Evolutionary conservation across 1,139 yeast species (phyloP), one percentile per base, ranked within the genome.

Genomic region (Sugiyamaella japonica): DNA sequence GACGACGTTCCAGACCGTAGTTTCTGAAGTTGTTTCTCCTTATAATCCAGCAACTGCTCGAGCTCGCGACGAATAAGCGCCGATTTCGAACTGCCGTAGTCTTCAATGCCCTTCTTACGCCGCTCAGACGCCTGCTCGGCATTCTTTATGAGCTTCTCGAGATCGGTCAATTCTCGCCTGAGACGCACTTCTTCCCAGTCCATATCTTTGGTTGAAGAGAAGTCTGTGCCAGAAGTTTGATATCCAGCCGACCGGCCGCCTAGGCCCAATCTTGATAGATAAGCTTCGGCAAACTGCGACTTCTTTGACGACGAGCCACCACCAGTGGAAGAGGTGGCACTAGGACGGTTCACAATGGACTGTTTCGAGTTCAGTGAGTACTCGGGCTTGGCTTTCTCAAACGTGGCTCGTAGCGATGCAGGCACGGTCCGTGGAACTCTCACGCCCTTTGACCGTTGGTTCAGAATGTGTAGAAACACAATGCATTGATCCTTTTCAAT

Each of bases 341-440:
- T 43, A 8, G 57, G 53, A 47, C 59, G 49, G 54, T 58, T 57
- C 42, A 77, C 68, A 43, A 76, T 73, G 0, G 80, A 78, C 66
- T 80, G 82, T 59, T 73, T 72, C 23, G 83, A 77, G 56, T 74
- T 77, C 50, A 89, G 67, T 64, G 86, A 86, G 70, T 88, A 91
- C 59, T 83, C 85, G 7, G 96, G 96, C 39, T 80, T 80, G 62
- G 88, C 90, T 72, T 90, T 90, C 40, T 89, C 86, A 70, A 91
- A 91, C 0, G 97, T 88, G 3, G 97, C 97, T 53, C 96, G 80
- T 61, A 95, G 76, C 7, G 95, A 83, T 1, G 93, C 88, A n/a
- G 99, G 99, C 4, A 93, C 91, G n/a, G 90, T 86, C 56, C 95
- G 77, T 40, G 99, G 99, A 36, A 93, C 84, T 58, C 95, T 77